A percentile compares a stretch with the other conserved stretches of the same genome.
Evolutionary conservation across 441 rosid species (phyloP).

Genomic region (Erodium trifolium): DNA sequence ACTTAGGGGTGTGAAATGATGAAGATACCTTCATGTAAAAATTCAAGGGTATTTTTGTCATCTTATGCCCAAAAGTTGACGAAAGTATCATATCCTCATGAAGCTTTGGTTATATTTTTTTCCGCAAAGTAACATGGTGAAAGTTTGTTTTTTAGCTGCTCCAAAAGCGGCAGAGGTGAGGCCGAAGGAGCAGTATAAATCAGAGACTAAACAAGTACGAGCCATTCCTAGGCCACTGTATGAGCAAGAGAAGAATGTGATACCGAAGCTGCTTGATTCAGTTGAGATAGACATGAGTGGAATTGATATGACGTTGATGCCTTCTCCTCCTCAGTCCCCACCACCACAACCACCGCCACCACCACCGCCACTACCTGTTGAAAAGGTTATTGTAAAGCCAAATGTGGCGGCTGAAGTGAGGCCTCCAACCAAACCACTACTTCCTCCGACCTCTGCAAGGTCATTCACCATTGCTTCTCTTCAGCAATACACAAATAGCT

Average conservation of each 20-base stretch:
- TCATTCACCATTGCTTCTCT: constrained; percentile 76
- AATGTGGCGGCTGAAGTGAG: constrained; percentile 16
- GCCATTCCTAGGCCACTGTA: constrained; percentile 25
- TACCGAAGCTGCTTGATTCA: constrained; percentile 19
- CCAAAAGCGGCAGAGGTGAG: constrained; percentile 32
- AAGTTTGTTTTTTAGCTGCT: constrained; percentile 29
- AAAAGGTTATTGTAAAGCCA: constrained; percentile 34
- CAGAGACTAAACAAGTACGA: constrained; percentile 30
- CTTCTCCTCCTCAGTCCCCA: constrained; percentile 22
- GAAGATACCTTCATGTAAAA: too few relatives aligned
- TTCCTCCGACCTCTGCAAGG: constrained; percentile 33
- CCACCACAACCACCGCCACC: constrained; percentile 31
- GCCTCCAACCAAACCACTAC: constrained; percentile 32
- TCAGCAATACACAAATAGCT: constrained; percentile 93
- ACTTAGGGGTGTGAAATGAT: too few relatives aligned
- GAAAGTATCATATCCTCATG: too few relatives aligned
- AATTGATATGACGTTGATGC: constrained; percentile 14
- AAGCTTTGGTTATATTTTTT: background rate
- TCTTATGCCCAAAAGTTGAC: too few relatives aligned
- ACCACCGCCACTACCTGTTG: constrained; percentile 16
- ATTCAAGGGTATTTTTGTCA: too few relatives aligned
- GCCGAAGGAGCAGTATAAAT: constrained; percentile 30
- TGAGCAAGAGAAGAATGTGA: constrained; percentile 28
- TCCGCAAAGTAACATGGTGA: background rate
- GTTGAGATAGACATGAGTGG: constrained; percentile 25